Conservation (phyloP, 2,329 filamentous ascomycete genomes). For the Colletotrichum melonis region DNA sequence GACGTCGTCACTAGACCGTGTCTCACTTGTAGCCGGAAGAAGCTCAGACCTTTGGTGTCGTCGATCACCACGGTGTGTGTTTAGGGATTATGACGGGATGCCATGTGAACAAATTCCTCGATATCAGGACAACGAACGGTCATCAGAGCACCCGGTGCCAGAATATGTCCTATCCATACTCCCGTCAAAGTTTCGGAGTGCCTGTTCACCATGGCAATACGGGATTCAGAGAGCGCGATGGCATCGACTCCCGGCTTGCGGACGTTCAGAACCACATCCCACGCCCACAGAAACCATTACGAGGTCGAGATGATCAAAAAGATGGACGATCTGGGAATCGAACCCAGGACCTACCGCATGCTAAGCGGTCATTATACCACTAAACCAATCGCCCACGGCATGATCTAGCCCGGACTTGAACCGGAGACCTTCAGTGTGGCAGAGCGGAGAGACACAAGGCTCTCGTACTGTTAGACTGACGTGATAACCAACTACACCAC, state of each 20-base stretch:
- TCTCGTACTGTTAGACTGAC: conserved; percentile 55
- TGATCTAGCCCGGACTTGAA: conserved; percentile 36
- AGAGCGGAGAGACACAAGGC: neutral
- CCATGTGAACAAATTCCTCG: neutral
- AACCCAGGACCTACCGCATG: conserved; percentile 35
- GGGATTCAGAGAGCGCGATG: too few relatives aligned
- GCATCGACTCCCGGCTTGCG: too few relatives aligned
- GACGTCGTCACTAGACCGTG: neutral
- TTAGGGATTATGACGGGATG: neutral
- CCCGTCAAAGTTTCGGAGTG: too few relatives aligned
- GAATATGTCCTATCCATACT: too few relatives aligned
- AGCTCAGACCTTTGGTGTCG: neutral
- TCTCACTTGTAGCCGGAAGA: neutral
- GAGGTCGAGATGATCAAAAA: neutral
- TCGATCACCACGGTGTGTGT: neutral
- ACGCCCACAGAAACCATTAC: neutral
- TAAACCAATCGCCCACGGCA: conserved; percentile 25
- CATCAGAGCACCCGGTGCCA: neutral
- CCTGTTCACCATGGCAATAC: too few relatives aligned
- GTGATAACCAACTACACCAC: conserved; percentile 61
- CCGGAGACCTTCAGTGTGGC: conserved; percentile 34
- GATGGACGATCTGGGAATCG: conserved; percentile 33
- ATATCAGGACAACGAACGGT: neutral
- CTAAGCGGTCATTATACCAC: conserved; percentile 36
- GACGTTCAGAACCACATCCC: too few relatives aligned